These are phyloP conservation scores for Jaltomata sinuosa DNA, from an alignment of 257 asterid genomes.

Conservation along the genomic window DNA sequence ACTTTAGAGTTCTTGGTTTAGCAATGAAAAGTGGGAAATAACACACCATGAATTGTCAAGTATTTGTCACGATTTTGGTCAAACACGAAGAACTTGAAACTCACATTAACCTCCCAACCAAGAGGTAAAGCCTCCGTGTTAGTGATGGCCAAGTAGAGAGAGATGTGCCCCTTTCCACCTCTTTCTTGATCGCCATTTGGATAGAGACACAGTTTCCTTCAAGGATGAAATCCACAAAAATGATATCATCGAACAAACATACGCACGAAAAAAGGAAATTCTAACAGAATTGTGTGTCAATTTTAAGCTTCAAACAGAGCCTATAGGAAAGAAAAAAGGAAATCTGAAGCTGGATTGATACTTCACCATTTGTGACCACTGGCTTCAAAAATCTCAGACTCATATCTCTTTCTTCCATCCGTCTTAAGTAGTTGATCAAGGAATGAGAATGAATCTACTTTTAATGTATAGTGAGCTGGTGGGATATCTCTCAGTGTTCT, in stretches of 20 bases:
- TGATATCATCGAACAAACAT: too few species aligned
- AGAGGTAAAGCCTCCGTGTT: background rate
- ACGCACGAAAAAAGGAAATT: too few species aligned
- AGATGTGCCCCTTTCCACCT: background rate
- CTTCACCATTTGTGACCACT: background rate
- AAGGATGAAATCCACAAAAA: background rate
- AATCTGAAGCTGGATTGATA: background rate
- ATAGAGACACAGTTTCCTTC: background rate
- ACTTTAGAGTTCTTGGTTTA: background rate
- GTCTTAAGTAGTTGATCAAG: background rate
- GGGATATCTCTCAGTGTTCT: background rate
- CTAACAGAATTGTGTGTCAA: too few species aligned
- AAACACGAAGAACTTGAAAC: background rate
- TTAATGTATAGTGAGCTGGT: conserved; percentile 1
- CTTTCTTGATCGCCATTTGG: conserved; percentile 3
- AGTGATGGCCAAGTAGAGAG: background rate
- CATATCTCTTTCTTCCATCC: background rate
- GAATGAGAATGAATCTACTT: conserved; percentile 1
- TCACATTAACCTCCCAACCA: conserved; percentile 1
- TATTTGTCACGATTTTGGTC: conserved; percentile 1
- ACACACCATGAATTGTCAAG: background rate
- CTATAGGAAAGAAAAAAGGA: too few species aligned
- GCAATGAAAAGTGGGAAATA: background rate
- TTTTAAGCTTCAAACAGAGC: too few species aligned
- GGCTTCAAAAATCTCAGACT: background rate